Evolutionary conservation across 495 filamentous ascomycete genomes (phyloP), one percentile per base, ranked within the genome.

Genomic region (Hypoxylon perforatum): DNA sequence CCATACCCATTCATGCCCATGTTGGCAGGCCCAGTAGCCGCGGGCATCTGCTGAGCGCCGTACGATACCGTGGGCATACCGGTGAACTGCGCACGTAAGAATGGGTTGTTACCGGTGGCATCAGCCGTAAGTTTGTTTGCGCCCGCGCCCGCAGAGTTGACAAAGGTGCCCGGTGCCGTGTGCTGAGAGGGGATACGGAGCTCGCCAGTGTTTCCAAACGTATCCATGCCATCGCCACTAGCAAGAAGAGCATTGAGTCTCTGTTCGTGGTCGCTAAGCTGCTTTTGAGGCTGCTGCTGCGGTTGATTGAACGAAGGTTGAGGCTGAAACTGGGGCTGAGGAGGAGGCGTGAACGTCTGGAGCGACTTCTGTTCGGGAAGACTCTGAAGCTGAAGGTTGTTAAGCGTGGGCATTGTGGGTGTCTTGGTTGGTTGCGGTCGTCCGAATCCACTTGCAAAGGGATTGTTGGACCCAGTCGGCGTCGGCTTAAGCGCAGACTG

Each of bases 171-270:
- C 2, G 96, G 96, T 0, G 95, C 93, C 0, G 95, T 99, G 77
- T 99, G 95, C 76, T 99, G 95, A 33, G 95, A 88, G 1, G 95
- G 96, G 67, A 99, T 96, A 76, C 95, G 93, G 28, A 97, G 83
- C 54, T 98, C 89, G 55, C 95, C 95, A 38, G 90, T 91, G 72
- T 99, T 99, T 52, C 95, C 95, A 75, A 97, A 99, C 0, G 96
- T 98, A 74, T 99, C 95, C 80, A 93, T 89, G 19, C 95, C 95
- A 44, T 97, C 96, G 57, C 95, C 93, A 19, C 82, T 83, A 7
- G 91, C 85, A 44, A 99, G 86, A 11, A 99, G 89, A n/a, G 91
- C 87, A 68, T 98, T 97, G 56, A 99, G 88, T 70, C 85, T 88
- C n/a, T 90, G 86, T 69, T 93, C 88, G 68, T 96, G 91, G 42